These are phyloP conservation scores for Coniochaeta sp. DNA, from an alignment of 2,329 filamentous ascomycete species.

Conservation along the genomic window DNA sequence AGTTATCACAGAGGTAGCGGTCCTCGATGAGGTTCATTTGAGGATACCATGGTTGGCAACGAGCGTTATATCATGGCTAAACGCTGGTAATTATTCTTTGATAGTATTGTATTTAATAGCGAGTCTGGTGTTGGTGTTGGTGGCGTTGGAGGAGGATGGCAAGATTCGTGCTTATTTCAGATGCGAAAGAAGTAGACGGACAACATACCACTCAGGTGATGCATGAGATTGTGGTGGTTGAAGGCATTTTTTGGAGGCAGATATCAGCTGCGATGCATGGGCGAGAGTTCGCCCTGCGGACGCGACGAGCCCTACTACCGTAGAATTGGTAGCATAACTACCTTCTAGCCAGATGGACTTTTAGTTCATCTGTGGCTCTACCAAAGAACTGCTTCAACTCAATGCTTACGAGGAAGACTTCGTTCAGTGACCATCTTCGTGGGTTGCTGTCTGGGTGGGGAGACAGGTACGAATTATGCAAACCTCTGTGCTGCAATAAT, in stretches of 20 bases:
- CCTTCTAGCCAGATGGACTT: background rate
- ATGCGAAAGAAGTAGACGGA: too few relatives aligned
- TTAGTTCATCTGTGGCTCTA: background rate
- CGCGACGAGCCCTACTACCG: too few relatives aligned
- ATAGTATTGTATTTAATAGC: conserved; percentile 2
- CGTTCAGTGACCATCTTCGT: too few relatives aligned
- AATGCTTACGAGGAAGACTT: too few relatives aligned
- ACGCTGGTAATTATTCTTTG: background rate
- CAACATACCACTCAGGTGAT: too few relatives aligned
- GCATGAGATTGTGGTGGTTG: background rate
- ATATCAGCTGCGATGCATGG: background rate
- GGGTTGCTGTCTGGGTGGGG: too few relatives aligned
- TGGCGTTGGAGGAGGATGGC: background rate
- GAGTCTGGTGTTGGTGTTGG: background rate
- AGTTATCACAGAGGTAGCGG: background rate
- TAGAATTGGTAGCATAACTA: background rate
- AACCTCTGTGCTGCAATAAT: background rate
- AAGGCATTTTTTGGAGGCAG: background rate
- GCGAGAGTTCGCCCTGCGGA: background rate
- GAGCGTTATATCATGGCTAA: background rate
- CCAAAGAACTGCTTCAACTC: too few relatives aligned
- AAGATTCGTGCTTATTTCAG: too few relatives aligned
- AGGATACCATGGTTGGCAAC: too few relatives aligned
- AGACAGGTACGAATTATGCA: too few relatives aligned
- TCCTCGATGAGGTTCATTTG: too few relatives aligned